phyloP scores from a whole-genome alignment of 257 asterid species.

The Gentiana macrophylla region DNA sequence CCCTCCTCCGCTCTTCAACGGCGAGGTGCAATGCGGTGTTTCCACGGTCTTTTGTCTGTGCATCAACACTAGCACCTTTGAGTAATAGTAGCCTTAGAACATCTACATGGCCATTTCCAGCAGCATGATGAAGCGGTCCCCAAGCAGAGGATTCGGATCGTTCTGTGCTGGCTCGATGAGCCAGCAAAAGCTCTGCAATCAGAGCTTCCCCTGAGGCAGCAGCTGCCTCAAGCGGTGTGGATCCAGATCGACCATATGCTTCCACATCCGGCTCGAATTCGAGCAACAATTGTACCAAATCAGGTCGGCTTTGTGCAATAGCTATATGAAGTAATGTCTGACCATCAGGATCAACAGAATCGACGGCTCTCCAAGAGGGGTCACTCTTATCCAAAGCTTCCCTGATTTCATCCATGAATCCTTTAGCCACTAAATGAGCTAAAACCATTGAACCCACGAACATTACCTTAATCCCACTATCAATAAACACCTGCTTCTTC shows the following conservation, averaged over 20 bases:
- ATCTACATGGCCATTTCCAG: slow-evolving; percentile 48
- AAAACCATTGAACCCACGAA: slow-evolving; percentile 51
- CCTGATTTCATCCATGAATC: slow-evolving; percentile 61
- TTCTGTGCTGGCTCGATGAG: slow-evolving; percentile 41
- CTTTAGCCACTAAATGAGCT: slow-evolving; percentile 31
- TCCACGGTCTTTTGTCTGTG: slow-evolving; percentile 45
- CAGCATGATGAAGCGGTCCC: slow-evolving; percentile 63
- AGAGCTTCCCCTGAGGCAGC: slow-evolving; percentile 53
- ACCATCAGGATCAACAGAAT: slow-evolving; percentile 50
- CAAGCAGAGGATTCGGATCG: slow-evolving; percentile 37
- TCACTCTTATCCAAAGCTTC: slow-evolving; percentile 60
- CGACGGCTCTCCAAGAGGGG: slow-evolving; percentile 37
- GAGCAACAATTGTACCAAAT: slow-evolving; percentile 58
- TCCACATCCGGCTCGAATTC: slow-evolving; percentile 54
- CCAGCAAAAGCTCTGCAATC: slow-evolving; percentile 58
- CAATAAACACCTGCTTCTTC: slow-evolving; percentile 79
- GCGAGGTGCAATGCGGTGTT: slow-evolving; percentile 56
- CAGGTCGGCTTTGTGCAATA: slow-evolving; percentile 47
- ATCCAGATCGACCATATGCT: slow-evolving; percentile 31
- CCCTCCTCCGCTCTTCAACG: slow-evolving; percentile 50
- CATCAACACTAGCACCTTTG: slow-evolving; percentile 50
- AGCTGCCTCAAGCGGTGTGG: slow-evolving; percentile 72
- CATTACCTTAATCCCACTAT: slow-evolving; percentile 55
- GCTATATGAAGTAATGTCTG: slow-evolving; percentile 58
- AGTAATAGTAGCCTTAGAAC: slow-evolving; percentile 47